A percentile compares a stretch with the other conserved stretches of the same genome.
phyloP scores from a whole-genome alignment of 2,329 filamentous ascomycete genomes.

The Oidium heveae region DNA sequence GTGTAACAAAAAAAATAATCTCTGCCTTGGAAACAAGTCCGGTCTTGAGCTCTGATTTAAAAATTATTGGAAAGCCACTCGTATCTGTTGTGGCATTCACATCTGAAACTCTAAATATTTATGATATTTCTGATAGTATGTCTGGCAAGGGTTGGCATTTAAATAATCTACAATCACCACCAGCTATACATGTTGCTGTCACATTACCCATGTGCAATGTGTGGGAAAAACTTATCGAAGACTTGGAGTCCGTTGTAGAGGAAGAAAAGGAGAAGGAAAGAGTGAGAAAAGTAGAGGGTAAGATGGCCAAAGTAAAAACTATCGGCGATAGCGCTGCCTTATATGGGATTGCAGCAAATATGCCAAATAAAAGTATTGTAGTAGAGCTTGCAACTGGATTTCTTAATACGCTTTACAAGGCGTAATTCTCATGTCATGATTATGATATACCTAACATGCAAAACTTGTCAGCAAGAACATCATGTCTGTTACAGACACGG shows the following conservation, averaged over 20 bases:
- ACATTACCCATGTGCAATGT: conserved; percentile 66
- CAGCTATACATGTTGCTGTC: conserved; percentile 82
- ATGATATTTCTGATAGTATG: conserved; percentile 85
- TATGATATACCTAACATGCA: too few relatives aligned
- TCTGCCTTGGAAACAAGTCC: conserved; percentile 46
- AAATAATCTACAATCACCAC: conserved; percentile 75
- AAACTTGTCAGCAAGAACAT: too few relatives aligned
- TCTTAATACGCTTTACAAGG: conserved; percentile 79
- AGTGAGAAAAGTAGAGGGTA: conserved; percentile 43
- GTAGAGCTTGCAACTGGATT: conserved; percentile 77
- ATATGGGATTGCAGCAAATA: conserved; percentile 81
- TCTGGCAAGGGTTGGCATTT: conserved; percentile 72
- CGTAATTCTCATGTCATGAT: conserved; percentile 19
- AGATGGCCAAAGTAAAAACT: conserved; percentile 36
- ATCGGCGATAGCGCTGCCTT: conserved; percentile 64
- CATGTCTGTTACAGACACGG: too few relatives aligned
- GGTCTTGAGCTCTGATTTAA: conserved; percentile 43
- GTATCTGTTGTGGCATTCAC: conserved; percentile 80
- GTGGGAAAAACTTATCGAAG: conserved; percentile 52
- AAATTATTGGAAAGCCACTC: conserved; percentile 60
- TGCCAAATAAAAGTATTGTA: conserved; percentile 90
- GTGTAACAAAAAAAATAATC: conserved; percentile 60
- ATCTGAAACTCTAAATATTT: conserved; percentile 65
- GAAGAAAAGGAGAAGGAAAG: conserved; percentile 62
- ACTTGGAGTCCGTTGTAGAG: conserved; percentile 41